Evolutionary conservation across 768 basidiomycete genomes (phyloP).

Genomic region (Pholiota microspora): DNA sequence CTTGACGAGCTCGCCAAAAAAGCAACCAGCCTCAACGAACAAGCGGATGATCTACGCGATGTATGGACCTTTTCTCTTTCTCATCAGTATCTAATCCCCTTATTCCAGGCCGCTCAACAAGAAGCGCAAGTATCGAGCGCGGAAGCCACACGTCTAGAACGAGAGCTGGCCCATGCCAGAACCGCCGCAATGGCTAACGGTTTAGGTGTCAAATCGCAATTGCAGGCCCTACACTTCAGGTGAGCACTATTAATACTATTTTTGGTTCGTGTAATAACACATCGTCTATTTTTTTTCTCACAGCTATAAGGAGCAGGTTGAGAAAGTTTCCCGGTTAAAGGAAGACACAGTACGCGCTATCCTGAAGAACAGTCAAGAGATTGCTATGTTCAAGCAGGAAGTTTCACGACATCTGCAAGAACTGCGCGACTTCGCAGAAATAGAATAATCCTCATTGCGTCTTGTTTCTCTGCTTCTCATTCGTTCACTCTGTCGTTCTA

Average conservation of each 20-base stretch:
- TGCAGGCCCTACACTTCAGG: slow-evolving; percentile 79
- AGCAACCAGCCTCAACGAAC: slow-evolving; percentile 63
- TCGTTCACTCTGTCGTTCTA: slow-evolving; percentile 4
- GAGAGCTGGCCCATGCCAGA: slow-evolving; percentile 70
- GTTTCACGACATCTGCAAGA: slow-evolving; percentile 69
- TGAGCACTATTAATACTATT: slow-evolving; percentile 5
- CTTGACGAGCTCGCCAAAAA: slow-evolving; percentile 73
- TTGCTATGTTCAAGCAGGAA: slow-evolving; percentile 78
- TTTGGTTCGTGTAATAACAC: slow-evolving; percentile 5
- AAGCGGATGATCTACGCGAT: slow-evolving; percentile 81
- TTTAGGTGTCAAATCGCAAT: slow-evolving; percentile 76
- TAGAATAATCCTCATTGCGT: slow-evolving; percentile 23
- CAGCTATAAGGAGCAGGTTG: slow-evolving; percentile 79
- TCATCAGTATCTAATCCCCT: slow-evolving; percentile 6
- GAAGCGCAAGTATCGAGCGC: slow-evolving; percentile 66
- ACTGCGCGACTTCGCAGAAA: slow-evolving; percentile 64
- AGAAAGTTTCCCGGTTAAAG: slow-evolving; percentile 68
- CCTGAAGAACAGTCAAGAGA: slow-evolving; percentile 82
- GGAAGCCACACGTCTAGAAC: slow-evolving; percentile 67
- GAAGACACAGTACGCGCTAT: slow-evolving; percentile 82
- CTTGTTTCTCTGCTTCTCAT: slow-evolving; percentile 4
- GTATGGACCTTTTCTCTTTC: slow-evolving; percentile 33
- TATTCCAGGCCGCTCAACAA: slow-evolving; percentile 67
- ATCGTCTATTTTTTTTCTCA: slow-evolving; percentile 1
- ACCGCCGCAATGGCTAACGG: slow-evolving; percentile 77